A percentile compares a stretch with the other conserved stretches of the same genome.
Evolutionary conservation across 169 alveolate species (phyloP).

Genomic region (Hammondia hammondi): DNA sequence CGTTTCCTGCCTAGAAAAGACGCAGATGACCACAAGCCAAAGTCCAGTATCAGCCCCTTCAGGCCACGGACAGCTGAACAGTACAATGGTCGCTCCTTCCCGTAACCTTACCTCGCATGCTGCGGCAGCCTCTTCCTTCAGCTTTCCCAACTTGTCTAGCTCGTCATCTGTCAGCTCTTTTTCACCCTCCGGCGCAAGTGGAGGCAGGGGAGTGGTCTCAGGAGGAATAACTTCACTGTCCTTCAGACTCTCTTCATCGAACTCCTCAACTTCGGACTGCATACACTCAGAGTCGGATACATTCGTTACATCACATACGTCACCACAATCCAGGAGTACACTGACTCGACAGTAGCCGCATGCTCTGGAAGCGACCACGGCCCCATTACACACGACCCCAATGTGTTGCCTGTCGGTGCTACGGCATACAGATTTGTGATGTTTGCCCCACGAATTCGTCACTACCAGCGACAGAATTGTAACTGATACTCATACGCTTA

Average conservation of each 20-base stretch:
- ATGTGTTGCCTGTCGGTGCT: too few relatives aligned
- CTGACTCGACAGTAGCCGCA: too few relatives aligned
- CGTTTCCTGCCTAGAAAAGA: conserved; percentile 68
- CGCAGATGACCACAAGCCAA: too few relatives aligned
- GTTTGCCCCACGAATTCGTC: background rate
- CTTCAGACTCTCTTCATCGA: conserved; percentile 70
- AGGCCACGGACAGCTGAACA: background rate
- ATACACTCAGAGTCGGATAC: background rate
- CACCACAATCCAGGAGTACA: background rate
- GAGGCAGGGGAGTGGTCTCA: conserved; percentile 76
- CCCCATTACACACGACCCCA: too few relatives aligned
- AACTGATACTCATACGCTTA: background rate
- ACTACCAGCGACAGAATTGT: background rate
- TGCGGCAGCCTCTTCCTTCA: conserved; percentile 75
- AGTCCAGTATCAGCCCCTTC: background rate
- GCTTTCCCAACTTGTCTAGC: conserved; percentile 73
- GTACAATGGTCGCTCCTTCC: background rate
- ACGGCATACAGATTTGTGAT: too few relatives aligned
- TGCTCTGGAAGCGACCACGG: too few relatives aligned
- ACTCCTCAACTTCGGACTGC: conserved; percentile 72
- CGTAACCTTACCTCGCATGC: conserved; percentile 60
- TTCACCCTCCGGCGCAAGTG: conserved; percentile 77
- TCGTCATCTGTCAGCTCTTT: conserved; percentile 78
- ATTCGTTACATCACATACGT: too few relatives aligned
- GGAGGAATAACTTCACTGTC: conserved; percentile 74